Conservation (phyloP, 2,329 filamentous ascomycete species). For the Colletotrichum trifolii region DNA sequence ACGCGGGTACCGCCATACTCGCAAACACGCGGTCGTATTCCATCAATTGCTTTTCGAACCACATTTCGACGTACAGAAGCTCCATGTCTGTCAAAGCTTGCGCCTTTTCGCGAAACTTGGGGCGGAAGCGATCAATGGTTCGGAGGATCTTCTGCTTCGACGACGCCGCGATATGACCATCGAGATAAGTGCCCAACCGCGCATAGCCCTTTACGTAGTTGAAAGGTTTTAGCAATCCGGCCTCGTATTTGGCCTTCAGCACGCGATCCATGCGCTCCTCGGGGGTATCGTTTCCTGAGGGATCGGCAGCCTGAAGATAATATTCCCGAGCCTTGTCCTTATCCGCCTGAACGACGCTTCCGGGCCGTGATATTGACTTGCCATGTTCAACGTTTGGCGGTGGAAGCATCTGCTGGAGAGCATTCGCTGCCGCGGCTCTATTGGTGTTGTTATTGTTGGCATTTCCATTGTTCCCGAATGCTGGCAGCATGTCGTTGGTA, state of each 20-base stretch:
- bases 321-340: slow-evolving; percentile 87
- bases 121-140: slow-evolving; percentile 91
- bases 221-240: slow-evolving; percentile 93
- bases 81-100: slow-evolving; percentile 93
- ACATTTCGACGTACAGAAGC: slow-evolving; percentile 96
- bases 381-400: slow-evolving; percentile 57
- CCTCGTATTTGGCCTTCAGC: slow-evolving; percentile 94
- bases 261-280: slow-evolving; percentile 97
- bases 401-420: slow-evolving; percentile 54
- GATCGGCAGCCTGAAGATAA: slow-evolving; percentile 96
- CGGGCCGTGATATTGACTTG: slow-evolving; percentile 70
- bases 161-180: slow-evolving; percentile 82
- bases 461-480: slow-evolving; percentile 56
- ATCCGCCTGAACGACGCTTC: slow-evolving; percentile 72
- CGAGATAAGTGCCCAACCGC: slow-evolving; percentile 89
- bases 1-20: slow-evolving; percentile 98
- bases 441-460: slow-evolving; percentile 38
- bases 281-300: slow-evolving; percentile 83
- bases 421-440: slow-evolving; percentile 39
- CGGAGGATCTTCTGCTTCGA: slow-evolving; percentile 92
- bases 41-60: slow-evolving; percentile 97
- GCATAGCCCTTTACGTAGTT: slow-evolving; percentile 99
- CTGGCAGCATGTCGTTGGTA: slow-evolving; percentile 60
- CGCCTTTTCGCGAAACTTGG: slow-evolving; percentile 95
- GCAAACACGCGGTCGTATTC: slow-evolving; percentile 99